phyloP scores from a whole-genome alignment of 2,329 filamentous ascomycete genomes.

The Penicillium sp. region DNA sequence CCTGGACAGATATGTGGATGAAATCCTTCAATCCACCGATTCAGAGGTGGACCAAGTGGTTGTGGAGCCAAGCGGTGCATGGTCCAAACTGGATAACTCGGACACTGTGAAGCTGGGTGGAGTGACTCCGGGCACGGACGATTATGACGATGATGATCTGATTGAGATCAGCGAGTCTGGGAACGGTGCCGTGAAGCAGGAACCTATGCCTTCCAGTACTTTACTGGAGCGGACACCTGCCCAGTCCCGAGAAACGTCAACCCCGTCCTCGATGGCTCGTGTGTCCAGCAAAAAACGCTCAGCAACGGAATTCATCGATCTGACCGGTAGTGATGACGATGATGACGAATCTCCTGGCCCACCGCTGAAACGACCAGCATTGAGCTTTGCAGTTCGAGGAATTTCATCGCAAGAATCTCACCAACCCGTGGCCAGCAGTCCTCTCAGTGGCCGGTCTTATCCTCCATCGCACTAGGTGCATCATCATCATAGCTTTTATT shows the following conservation, averaged over 20 bases:
- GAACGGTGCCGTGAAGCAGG: constrained; percentile 39
- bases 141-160: constrained; percentile 47
- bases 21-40: constrained; percentile 76
- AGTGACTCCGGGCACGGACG: constrained; percentile 40
- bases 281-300: constrained; percentile 48
- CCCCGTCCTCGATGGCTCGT: constrained; percentile 36
- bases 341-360: constrained; percentile 47
- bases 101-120: constrained; percentile 42
- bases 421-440: constrained; percentile 20
- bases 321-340: constrained; percentile 55
- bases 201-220: constrained; percentile 26
- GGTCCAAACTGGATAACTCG: constrained; percentile 57
- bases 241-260: constrained; percentile 41
- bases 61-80: constrained; percentile 82
- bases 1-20: constrained; percentile 70
- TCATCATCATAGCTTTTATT: background rate
- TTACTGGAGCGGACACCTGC: constrained; percentile 34
- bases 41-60: constrained; percentile 77
- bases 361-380: constrained; percentile 35
- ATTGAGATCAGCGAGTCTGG: constrained; percentile 50
- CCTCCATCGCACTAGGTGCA: background rate
- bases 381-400: constrained; percentile 22
- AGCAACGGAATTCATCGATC: constrained; percentile 53
- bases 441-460: constrained; percentile 14
- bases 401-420: constrained; percentile 24